Percentiles rank a stretch among this genome's conserved stretches.
Evolutionary conservation across 306 rosid species (phyloP).

Genomic region (Quercus cerris): DNA sequence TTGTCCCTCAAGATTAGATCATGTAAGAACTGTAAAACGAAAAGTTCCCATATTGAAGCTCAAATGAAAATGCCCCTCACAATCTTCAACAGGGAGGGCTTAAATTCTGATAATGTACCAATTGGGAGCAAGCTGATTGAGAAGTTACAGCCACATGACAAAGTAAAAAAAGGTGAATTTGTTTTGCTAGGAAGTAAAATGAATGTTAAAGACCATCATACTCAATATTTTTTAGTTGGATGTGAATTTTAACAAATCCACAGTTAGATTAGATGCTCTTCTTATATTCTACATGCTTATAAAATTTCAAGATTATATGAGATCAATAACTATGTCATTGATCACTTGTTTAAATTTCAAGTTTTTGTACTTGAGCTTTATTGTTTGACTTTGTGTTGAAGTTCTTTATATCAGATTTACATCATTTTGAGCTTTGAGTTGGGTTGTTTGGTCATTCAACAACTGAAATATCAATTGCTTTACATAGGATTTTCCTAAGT

Average conservation of each 20-base stretch:
- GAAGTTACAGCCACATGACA: slow-evolving; percentile 20
- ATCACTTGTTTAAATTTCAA: too few species aligned
- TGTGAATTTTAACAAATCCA: too few species aligned
- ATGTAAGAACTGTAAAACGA: not conserved
- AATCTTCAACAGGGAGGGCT: slow-evolving; percentile 39
- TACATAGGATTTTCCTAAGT: not conserved
- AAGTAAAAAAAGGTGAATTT: slow-evolving; percentile 38
- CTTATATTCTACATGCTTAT: too few species aligned
- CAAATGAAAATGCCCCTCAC: slow-evolving; percentile 21
- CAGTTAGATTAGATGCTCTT: too few species aligned
- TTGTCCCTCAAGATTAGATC: slow-evolving; percentile 4
- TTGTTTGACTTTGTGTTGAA: not conserved
- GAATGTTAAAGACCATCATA: slow-evolving; percentile 25
- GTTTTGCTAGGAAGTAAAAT: slow-evolving; percentile 33
- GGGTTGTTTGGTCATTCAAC: not conserved
- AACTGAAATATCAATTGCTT: not conserved
- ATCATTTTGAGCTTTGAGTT: not conserved
- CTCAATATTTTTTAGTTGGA: not conserved
- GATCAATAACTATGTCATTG: too few species aligned
- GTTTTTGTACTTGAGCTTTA: not conserved
- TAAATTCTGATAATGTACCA: slow-evolving; percentile 32
- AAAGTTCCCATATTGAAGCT: not conserved
- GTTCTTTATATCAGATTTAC: not conserved
- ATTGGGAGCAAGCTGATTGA: slow-evolving; percentile 32
- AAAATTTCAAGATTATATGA: too few species aligned